Evolutionary conservation across 2,329 filamentous ascomycete genomes (phyloP).

Genomic region (Calonectria multiphialidica): DNA sequence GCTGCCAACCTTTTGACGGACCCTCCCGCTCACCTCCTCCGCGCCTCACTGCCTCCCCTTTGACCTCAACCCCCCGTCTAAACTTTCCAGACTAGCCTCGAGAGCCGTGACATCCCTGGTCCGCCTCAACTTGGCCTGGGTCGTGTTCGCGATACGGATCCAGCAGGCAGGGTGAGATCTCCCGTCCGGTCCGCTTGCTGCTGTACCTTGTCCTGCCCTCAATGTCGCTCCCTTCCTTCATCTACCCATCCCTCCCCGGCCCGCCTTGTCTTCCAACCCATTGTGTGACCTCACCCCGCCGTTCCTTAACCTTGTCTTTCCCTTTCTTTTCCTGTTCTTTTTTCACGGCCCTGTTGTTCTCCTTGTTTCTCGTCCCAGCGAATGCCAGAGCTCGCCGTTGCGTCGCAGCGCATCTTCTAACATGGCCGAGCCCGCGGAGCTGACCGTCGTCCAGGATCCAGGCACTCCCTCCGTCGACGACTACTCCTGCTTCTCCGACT

Average conservation of each 20-base stretch:
- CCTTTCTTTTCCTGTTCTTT: background rate
- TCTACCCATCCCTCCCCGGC: conserved; percentile 6
- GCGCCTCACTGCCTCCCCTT: conserved; percentile 20
- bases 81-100: conserved; percentile 39
- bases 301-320: background rate
- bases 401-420: conserved; percentile 22
- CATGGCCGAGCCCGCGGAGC: conserved; percentile 46
- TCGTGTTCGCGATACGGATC: conserved; percentile 42
- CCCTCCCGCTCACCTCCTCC: conserved; percentile 33
- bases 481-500: conserved; percentile 57
- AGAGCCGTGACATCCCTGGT: conserved; percentile 41
- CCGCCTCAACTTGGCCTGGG: conserved; percentile 33
- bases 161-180: conserved; percentile 32
- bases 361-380: conserved; percentile 11
- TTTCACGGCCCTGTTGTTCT: background rate
- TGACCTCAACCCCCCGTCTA: conserved; percentile 27
- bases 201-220: conserved; percentile 17
- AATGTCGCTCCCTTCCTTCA: conserved; percentile 13
- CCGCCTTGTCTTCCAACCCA: background rate
- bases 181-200: conserved; percentile 26
- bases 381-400: conserved; percentile 30
- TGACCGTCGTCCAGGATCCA: conserved; percentile 48
- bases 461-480: conserved; percentile 37
- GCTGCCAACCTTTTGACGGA: conserved; percentile 26
- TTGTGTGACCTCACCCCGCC: conserved; percentile 3